phyloP scores from a whole-genome alignment of 164 flowering plant species.

The Chimonanthus salicifolius region DNA sequence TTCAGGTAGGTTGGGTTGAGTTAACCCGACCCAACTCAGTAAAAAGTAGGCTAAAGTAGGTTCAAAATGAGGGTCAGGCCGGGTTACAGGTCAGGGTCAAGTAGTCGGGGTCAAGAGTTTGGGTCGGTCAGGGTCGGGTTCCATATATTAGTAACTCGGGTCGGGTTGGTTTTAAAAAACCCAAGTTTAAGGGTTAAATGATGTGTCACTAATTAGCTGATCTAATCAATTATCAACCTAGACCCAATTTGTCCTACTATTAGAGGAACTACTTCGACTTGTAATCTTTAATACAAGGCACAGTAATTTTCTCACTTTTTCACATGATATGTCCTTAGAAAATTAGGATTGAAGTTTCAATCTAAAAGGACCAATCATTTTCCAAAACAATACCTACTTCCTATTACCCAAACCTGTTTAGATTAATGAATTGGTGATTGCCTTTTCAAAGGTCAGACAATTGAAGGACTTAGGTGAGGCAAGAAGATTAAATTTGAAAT shows the following conservation, averaged over 20 bases:
- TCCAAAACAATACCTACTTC: constrained; percentile 3
- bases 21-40: no score
- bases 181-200: neutral
- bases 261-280: neutral
- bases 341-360: neutral
- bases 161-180: no score
- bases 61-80: no score
- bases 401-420: neutral
- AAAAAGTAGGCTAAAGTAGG: no score
- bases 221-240: constrained; percentile 7
- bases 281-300: neutral
- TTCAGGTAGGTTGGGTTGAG: no score
- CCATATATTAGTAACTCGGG: no score
- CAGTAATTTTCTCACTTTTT: neutral
- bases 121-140: no score
- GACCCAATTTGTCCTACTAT: neutral
- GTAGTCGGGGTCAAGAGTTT: no score
- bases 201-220: neutral
- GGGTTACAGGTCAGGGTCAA: no score
- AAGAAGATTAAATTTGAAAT: constrained; percentile 24
- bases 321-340: neutral
- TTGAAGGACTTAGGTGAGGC: constrained; percentile 25
- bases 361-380: no score
- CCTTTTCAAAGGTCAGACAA: constrained; percentile 12
- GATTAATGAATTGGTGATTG: neutral